Base-by-base conservation (phyloP, 495 filamentous ascomycete genomes). In the Xylaria bambusicola region DNA sequence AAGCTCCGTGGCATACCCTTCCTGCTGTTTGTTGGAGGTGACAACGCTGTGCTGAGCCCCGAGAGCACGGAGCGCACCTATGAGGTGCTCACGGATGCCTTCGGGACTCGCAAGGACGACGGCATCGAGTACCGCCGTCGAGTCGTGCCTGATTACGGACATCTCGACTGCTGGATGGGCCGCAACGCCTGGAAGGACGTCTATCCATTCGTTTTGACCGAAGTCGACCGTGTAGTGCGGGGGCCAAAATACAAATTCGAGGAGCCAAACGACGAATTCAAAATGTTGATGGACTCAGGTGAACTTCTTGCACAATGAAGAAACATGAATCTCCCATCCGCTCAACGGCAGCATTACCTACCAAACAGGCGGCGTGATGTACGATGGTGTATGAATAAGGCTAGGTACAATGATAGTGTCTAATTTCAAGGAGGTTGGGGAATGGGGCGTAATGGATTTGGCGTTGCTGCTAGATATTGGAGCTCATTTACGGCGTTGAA, bases 141-240 rank as follows among this genome's bases (percentile, higher is more conserved):
- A 20, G 76, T 86, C 6, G 78, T 86, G 7, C 77, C 82, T 7
- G 81, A 82, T n/a, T 86, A 87, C 56, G 87, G 87, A 23, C 86
- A 89, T 65, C 66, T 89, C 52, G 86, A 89, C 71, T 78, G 77
- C 49, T 88, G 86, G 82, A 85, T 88, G 78, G 86, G 86, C 1
- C 76, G 80, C 38, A 74, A 80, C 44, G 84, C 84, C 9, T 84
- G 76, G 71, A 82, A 75, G 66, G 86, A 88, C 67, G 80, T 89
- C 10, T 89, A 80, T 64, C 85, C 84, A 26, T 77, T 81, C 54
- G 79, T 88, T 3, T 61, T 77, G 56, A 77, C 79, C 58, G 82
- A 86, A 68, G 72, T 84, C 3, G 78, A 82, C 48, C 68, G 80
- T 29, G 79, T 84, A 10, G 69, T 71, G 7, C 65, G 79, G 7